Percentiles rank a stretch among this genome's conserved stretches.
Evolutionary conservation across 2,329 filamentous ascomycete species (phyloP).

Genomic region (Didymella keratinophila): DNA sequence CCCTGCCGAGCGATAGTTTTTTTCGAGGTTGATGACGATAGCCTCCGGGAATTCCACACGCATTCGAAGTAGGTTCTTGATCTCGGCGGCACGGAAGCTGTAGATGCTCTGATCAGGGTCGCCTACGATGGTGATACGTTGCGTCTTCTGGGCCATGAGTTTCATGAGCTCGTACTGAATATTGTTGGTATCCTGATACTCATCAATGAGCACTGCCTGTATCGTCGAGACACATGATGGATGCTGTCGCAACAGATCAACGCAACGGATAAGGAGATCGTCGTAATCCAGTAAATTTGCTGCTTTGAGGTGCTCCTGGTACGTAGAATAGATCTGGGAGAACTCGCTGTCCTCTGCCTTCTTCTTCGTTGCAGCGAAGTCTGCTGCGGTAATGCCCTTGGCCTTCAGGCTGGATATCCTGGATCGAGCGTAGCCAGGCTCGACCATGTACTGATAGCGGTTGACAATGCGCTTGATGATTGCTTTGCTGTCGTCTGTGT

Average conservation of each 20-base stretch:
- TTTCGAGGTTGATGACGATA: slow-evolving; percentile 82
- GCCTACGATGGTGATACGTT: slow-evolving; percentile 90
- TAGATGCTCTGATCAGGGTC: slow-evolving; percentile 99
- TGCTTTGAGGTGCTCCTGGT: slow-evolving; percentile 75
- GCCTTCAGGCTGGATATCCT: slow-evolving; percentile 76
- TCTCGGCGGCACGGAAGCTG: slow-evolving; percentile 91
- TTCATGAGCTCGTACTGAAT: slow-evolving; percentile 96
- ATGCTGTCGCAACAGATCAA: slow-evolving; percentile 75
- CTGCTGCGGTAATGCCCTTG: slow-evolving; percentile 59
- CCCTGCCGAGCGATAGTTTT: slow-evolving; percentile 93
- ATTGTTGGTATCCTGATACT: slow-evolving; percentile 96
- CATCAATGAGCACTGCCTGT: slow-evolving; percentile 90
- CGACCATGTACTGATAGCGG: slow-evolving; percentile 70
- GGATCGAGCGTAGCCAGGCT: slow-evolving; percentile 72
- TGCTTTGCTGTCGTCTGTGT: slow-evolving; percentile 78
- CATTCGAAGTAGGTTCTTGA: slow-evolving; percentile 84
- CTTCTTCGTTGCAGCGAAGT: slow-evolving; percentile 52
- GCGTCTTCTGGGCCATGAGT: slow-evolving; percentile 75
- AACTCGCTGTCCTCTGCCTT: slow-evolving; percentile 69
- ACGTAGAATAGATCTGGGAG: slow-evolving; percentile 72
- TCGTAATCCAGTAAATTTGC: slow-evolving; percentile 94
- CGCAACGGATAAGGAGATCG: slow-evolving; percentile 84
- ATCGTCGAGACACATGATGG: slow-evolving; percentile 88
- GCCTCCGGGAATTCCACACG: slow-evolving; percentile 78
- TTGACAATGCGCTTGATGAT: slow-evolving; percentile 87